Evolutionary conservation across 139 green algal species (phyloP), one percentile per base, ranked within the genome.

Genomic region (Chlorella sp.): DNA sequence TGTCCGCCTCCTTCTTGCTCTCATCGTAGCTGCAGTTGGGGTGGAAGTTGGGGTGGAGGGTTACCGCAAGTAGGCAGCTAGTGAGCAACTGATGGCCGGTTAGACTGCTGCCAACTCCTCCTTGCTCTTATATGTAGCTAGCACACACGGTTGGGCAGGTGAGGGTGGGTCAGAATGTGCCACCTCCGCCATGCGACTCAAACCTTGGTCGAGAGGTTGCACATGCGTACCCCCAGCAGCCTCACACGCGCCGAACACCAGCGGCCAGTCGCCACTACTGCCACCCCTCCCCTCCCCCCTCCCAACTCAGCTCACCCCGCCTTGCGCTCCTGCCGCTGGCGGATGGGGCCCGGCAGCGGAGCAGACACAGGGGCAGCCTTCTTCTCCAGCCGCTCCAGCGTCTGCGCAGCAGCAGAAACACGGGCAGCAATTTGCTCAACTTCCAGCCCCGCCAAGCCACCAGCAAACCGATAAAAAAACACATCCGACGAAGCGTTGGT

Each of bases 1-100:
- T 97, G 54, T 11, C 79, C 1, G 98, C 93, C 14, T 99, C 95
- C 79, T 95, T 85, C 14, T 85, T 92, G 28, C 93, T 94, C 19
- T 85, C 84, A 81, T 97, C 93, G 81, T 99, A 99, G 22, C 85
- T 89, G 80, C 60, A 67, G 5, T 36, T 58, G 22, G 44, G 73
- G 30, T 41, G 38, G 44, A 7, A 54, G 13, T n/a, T 34, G 2
- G 30, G 73, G 24, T 58, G 13, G 24, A 14, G 28, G 20, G 40
- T 54, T 20, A 34, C 19, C n/a, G 19, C 36, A 38, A 9, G 64
- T 9, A 38, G 64, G 64, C 13, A 38, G 64, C 24, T n/a, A 4
- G 3, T 26, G 64, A 13, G 64, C 28, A 28, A 36, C 13, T 40
- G 64, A 4, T n/a, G n/a, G n/a, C n/a, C n/a, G n/a, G n/a, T n/a